phyloP scores from a whole-genome alignment of 163 green algal species.

The Scenedesmus sp. region DNA sequence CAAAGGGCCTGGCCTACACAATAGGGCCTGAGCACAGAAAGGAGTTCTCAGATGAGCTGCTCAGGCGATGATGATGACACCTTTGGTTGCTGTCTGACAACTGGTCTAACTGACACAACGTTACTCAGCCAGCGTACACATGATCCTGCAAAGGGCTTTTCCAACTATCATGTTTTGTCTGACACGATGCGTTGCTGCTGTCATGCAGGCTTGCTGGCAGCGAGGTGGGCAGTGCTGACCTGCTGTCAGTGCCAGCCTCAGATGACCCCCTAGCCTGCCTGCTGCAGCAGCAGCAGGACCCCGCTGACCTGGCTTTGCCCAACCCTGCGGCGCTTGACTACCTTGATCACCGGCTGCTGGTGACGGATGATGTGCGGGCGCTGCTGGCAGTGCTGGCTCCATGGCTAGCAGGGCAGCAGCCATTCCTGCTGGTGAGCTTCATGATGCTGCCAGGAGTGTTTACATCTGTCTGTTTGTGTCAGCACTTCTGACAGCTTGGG shows the following conservation, averaged over 20 bases:
- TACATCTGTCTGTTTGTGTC: neutral
- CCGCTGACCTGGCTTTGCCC: neutral
- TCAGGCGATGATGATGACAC: neutral
- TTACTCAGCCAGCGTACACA: neutral
- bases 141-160: neutral
- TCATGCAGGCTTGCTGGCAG: constrained; percentile 25
- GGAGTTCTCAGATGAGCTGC: no score
- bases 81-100: neutral
- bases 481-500: no score
- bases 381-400: constrained; percentile 69
- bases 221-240: neutral
- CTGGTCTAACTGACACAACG: neutral
- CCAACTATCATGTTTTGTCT: neutral
- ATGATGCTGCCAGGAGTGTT: neutral
- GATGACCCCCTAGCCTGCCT: constrained; percentile 63
- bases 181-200: neutral
- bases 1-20: no score
- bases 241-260: constrained; percentile 20
- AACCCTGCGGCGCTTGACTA: neutral
- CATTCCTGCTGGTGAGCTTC: constrained; percentile 73
- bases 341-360: constrained; percentile 47
- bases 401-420: constrained; percentile 76
- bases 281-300: constrained; percentile 41
- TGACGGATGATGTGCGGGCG: constrained; percentile 60
- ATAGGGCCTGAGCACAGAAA: no score